Base-by-base conservation (phyloP, 1,284 basidiomycete genomes). In the Ceratobasidium sp. region DNA sequence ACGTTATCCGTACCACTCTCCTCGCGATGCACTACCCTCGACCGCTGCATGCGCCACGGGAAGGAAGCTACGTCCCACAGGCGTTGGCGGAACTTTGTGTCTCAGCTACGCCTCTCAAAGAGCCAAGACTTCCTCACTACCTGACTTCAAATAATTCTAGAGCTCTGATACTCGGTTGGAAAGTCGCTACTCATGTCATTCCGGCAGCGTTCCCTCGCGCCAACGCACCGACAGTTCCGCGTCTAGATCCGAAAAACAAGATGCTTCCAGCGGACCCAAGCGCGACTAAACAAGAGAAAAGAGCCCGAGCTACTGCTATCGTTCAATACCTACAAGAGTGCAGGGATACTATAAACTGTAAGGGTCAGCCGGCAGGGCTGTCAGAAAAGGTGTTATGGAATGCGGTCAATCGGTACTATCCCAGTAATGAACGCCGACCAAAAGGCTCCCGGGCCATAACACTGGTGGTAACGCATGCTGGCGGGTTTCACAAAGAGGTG, bases 401-500 rank as follows among this genome's bases (percentile, higher is more conserved):
- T 72, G 85, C 82, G 72, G 78, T 86, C 28, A 90, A 90, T 78
- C 85, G 88, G 49, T 90, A 87, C 78, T 83, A 84, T 46, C 41
- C 35, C 35, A 38, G 35, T 38, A 11, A 28, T 46, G 81, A 81
- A 73, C 78, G 73, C 14, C 76, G 77, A 41, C 46, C 67, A 70
- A 38, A 67, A 75, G 38, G 76, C 16, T 77, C 69, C 43, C 75
- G 76, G 0, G 87, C 89, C 0, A 50, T 91, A 44, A 94, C 92
- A 0, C 81, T 95, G 44, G 85, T 95, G 74, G 82, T 92, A 49
- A 86, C 87, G 8, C 93, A 95, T 78, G 93, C 91, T 0, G 95
- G 91, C 79, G 93, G 94, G 7, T 89, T 95, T 77, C 88, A 88
- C 75, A 95, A 95, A 80, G 91, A 94, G 87, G 92, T 89, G 72